Evolutionary conservation across 2,329 filamentous ascomycete species (phyloP).

Genomic region (Zasmidium citrigriseum): DNA sequence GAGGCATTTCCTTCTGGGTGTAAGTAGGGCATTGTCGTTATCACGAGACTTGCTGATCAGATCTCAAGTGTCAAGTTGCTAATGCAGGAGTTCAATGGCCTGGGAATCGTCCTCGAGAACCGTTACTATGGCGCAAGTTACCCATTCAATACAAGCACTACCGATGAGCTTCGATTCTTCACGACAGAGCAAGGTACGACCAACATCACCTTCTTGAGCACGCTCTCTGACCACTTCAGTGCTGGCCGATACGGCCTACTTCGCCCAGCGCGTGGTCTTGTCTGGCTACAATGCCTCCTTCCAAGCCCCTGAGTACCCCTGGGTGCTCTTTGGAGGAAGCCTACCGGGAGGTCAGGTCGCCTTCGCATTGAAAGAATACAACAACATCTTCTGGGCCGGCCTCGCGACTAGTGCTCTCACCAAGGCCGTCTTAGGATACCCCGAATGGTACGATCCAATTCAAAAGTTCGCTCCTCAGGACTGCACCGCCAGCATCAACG

Average conservation of each 20-base stretch:
- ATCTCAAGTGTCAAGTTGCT: slow-evolving; percentile 47
- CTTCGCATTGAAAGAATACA: slow-evolving; percentile 50
- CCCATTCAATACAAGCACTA: slow-evolving; percentile 50
- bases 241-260: slow-evolving; percentile 55
- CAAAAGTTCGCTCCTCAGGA: slow-evolving; percentile 58
- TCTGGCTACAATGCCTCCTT: slow-evolving; percentile 46
- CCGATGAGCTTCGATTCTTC: slow-evolving; percentile 52
- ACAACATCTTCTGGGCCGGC: slow-evolving; percentile 72
- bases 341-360: slow-evolving; percentile 48
- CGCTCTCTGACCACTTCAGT: slow-evolving; percentile 27
- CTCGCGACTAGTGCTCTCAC: slow-evolving; percentile 73
- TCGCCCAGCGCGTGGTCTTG: slow-evolving; percentile 51
- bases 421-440: slow-evolving; percentile 71
- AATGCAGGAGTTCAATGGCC: slow-evolving; percentile 55
- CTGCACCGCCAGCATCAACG: slow-evolving; percentile 60
- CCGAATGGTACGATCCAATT: slow-evolving; percentile 63
- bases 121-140: slow-evolving; percentile 54
- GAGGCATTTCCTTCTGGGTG: slow-evolving; percentile 32
- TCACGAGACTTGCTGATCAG: neutral
- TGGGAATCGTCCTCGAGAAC: slow-evolving; percentile 57
- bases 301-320: slow-evolving; percentile 48
- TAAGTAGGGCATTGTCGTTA: neutral
- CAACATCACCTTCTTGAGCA: neutral
- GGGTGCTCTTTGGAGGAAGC: slow-evolving; percentile 48
- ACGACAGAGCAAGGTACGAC: slow-evolving; percentile 51